Percentiles rank a stretch among this genome's conserved stretches.
Evolutionary conservation across 2,329 filamentous ascomycete genomes (phyloP).

Genomic region (Calonectria montana): DNA sequence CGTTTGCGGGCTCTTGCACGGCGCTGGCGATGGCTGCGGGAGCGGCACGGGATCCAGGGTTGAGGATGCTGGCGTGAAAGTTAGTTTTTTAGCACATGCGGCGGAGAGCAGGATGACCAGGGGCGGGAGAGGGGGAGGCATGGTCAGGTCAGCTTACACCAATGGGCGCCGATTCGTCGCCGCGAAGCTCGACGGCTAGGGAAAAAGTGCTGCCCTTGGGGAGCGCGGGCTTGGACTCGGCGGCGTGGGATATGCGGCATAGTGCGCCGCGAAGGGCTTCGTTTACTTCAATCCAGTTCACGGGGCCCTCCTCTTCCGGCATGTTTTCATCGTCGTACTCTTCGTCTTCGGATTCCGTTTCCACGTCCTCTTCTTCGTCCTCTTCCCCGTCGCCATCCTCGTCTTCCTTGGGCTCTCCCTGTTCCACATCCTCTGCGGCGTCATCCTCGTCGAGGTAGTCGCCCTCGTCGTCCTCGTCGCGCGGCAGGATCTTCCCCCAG

Average conservation of each 20-base stretch:
- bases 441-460: conserved; percentile 32
- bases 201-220: conserved; percentile 79
- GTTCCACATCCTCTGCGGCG: conserved; percentile 32
- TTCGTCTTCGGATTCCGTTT: not conserved
- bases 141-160: conserved; percentile 57
- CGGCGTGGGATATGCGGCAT: conserved; percentile 69
- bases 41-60: conserved; percentile 69
- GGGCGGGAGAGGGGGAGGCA: not conserved
- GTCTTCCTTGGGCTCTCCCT: conserved; percentile 36
- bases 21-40: conserved; percentile 55
- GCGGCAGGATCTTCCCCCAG: conserved; percentile 34
- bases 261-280: conserved; percentile 79
- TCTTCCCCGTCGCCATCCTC: conserved; percentile 23
- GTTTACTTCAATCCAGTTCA: conserved; percentile 72
- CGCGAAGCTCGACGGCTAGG: conserved; percentile 78
- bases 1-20: conserved; percentile 37
- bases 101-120: not conserved
- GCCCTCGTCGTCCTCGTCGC: conserved; percentile 42
- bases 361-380: conserved; percentile 7
- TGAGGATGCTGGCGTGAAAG: conserved; percentile 62
- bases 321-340: conserved; percentile 36
- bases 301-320: conserved; percentile 35
- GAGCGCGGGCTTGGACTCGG: conserved; percentile 66
- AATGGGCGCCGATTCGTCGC: conserved; percentile 68
- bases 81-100: not conserved